These are phyloP conservation scores for Breviolum minutum DNA, from an alignment of 73 alveolate genomes.

Conservation along the genomic window DNA sequence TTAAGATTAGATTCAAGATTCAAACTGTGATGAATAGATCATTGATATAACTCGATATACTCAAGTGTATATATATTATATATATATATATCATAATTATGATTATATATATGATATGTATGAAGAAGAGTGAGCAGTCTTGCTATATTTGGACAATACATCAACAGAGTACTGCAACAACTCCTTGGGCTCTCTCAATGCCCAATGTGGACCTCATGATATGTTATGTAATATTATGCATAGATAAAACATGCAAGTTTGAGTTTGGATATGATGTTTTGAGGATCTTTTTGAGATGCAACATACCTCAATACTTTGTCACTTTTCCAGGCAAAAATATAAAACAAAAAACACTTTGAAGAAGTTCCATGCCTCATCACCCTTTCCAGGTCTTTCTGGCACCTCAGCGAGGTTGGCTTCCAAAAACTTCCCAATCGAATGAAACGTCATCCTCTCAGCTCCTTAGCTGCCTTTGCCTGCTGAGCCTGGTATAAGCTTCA, in stretches of 20 bases:
- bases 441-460: too few species aligned
- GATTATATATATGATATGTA: background rate
- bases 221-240: background rate
- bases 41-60: background rate
- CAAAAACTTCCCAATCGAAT: background rate
- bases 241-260: background rate
- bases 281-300: background rate
- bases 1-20: background rate
- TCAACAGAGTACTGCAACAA: too few species aligned
- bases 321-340: too few species aligned
- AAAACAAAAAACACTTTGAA: background rate
- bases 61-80: background rate
- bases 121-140: too few species aligned
- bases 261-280: background rate
- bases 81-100: background rate
- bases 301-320: too few species aligned
- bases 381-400: constrained; percentile 17
- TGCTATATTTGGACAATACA: too few species aligned
- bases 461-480: too few species aligned
- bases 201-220: background rate
- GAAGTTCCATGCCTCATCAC: background rate
- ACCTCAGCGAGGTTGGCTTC: background rate
- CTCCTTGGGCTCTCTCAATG: too few species aligned
- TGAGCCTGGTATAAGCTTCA: too few species aligned
- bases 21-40: too few species aligned